Conservation (phyloP, 805 yeast genomes). For the Candida corydali region DNA sequence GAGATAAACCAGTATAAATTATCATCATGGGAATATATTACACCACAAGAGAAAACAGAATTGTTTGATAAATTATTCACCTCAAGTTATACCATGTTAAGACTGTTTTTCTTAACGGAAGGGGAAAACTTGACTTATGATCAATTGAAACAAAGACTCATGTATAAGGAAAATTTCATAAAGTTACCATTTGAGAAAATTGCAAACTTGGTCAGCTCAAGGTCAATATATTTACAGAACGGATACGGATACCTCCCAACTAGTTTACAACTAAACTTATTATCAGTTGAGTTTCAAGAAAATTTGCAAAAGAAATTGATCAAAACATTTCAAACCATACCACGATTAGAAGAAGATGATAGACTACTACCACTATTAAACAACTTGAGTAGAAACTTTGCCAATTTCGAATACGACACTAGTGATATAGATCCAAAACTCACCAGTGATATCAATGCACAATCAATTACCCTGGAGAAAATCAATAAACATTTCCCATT, state of each 20-base stretch:
- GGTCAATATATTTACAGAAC: conserved; percentile 59
- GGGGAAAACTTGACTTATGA: conserved; percentile 43
- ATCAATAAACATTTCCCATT: conserved; percentile 71
- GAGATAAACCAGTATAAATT: conserved; percentile 48
- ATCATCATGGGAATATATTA: conserved; percentile 69
- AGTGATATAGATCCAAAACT: conserved; percentile 21
- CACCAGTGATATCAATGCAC: conserved; percentile 52
- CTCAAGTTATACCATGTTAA: conserved; percentile 47
- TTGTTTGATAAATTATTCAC: conserved; percentile 48
- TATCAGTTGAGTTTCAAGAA: conserved; percentile 64
- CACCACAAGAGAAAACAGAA: conserved; percentile 54
- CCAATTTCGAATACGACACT: conserved; percentile 49
- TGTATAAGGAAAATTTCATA: conserved; percentile 58
- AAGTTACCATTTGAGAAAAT: conserved; percentile 87
- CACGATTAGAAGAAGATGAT: conserved; percentile 88
- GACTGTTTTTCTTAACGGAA: conserved; percentile 31
- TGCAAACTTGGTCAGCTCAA: conserved; percentile 66
- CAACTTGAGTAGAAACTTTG: conserved; percentile 59
- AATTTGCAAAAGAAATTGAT: conserved; percentile 50
- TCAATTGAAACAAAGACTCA: conserved; percentile 47
- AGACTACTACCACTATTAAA: conserved; percentile 79
- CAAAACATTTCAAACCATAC: conserved; percentile 70
- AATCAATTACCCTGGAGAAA: conserved; percentile 50
- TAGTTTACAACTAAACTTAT: conserved; percentile 66
- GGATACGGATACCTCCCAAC: conserved; percentile 88